Evolutionary conservation across 2,329 filamentous ascomycete species (phyloP), one percentile per base, ranked within the genome.

Genomic region (Aspergillus quadrilineatus): DNA sequence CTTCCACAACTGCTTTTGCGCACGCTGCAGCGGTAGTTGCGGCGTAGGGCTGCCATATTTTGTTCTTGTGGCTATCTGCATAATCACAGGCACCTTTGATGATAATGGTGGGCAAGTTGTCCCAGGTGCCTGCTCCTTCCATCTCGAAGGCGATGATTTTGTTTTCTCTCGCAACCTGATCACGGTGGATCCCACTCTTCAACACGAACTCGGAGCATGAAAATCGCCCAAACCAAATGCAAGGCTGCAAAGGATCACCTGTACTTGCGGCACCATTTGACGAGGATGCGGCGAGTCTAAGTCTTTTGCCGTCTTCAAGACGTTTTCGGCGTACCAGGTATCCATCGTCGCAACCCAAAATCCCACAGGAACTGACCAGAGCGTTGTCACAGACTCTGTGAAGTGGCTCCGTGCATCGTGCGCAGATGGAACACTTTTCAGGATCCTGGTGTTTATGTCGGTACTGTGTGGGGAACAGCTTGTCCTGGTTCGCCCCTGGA

Each of bases 41-140:
- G 4, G 62, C 56, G 43, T 60, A 64, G 26, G 42, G 12, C 34
- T 63, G 62, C 62, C 62, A 64, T 5, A 39, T 10, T n/a, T 61
- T 59, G 30, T 59, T 60, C 49, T 64, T 63, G 29, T 64, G 62
- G 3, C 53, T 55, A 34, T 64, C 62, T 8, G 60, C 58, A 49
- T 64, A 64, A 42, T 60, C 58, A 26, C 53, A 63, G 0, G 59
- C 56, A 1, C 61, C 61, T 45, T 49, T 49, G 12, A 57, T 53
- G 0, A 57, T 32, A 1, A 57, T 15, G 8, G 47, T 29, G 5
- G 53, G 37, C 14, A 50, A 12, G 9, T 56, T 8, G 2, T 29
- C 41, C 17, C 6, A 32, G 4, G 34, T 26, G 1, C 53, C 53
- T 4, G 47, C 47, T 6, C 30, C 53, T 7, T 50, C 53, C 53